Evolutionary conservation across 768 basidiomycete genomes (phyloP).

Genomic region (Lyophyllum decastes): DNA sequence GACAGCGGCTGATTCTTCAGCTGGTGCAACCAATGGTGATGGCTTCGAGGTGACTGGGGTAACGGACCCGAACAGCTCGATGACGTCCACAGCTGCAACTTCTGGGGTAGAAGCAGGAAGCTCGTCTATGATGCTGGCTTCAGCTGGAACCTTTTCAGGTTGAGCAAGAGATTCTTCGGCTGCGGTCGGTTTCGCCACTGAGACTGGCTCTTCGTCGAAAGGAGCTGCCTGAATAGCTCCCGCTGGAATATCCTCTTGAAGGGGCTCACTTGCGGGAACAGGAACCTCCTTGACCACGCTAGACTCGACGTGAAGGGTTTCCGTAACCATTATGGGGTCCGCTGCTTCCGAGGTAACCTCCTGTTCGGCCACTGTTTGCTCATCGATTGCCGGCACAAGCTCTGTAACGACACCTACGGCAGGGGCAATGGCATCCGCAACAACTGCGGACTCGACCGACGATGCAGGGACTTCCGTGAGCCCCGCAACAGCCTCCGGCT

Average conservation of each 20-base stretch:
- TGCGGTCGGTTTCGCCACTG: background rate
- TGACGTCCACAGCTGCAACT: background rate
- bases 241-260: background rate
- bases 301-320: background rate
- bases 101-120: background rate
- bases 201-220: background rate
- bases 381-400: background rate
- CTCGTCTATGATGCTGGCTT: background rate
- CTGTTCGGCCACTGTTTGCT: background rate
- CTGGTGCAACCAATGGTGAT: background rate
- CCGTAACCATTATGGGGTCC: background rate
- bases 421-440: background rate
- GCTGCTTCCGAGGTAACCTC: background rate
- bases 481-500: background rate
- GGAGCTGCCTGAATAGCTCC: background rate
- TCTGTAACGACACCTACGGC: background rate
- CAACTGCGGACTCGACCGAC: background rate
- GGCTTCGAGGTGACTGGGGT: background rate
- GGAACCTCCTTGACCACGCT: background rate
- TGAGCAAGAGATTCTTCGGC: background rate
- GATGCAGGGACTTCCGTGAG: background rate
- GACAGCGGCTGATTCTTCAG: background rate
- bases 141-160: background rate
- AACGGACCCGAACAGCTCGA: background rate
- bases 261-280: background rate